Evolutionary conservation across 129 eudicot genomes (phyloP), one percentile per base, ranked within the genome.

Genomic region (Oenanthe sinensis): DNA sequence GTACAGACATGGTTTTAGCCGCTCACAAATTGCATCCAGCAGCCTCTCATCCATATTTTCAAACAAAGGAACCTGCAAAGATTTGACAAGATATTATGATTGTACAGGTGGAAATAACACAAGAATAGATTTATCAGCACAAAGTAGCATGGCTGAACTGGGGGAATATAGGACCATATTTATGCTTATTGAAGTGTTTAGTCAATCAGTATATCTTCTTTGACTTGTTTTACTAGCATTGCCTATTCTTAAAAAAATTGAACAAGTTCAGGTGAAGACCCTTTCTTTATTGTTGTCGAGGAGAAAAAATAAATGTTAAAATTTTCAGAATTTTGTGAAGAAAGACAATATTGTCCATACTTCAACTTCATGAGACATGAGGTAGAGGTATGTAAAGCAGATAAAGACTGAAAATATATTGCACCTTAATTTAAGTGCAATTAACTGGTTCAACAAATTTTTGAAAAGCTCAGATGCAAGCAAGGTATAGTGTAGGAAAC

Each of bases 41-140:
- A 89, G 83, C 78, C 89, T 83, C 75, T 89, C 89, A 45, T 89
- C 93, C 93, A 89, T 89, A 75, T 85, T 86, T 81, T 87, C 93
- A 81, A 86, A 86, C 80, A 86, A 78, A 13, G 90, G 90, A 58
- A 86, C 90, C 93, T 89, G 81, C 43, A 42, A 71, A 22, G n/a
- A 67, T 26, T 20, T 60, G 55, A n/a, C 50, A 58, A 26, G 24
- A 10, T 20, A 60, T 3, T 8, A 17, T 71, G 33, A 40, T 19
- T 71, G 54, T 14, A 44, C 28, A 43, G 37, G 39, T 15, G 16
- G 30, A 28, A 54, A 13, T 16, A 30, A 14, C 30, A 50, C 28
- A 46, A 48, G 45, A 44, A 75, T 22, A 28, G 44, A 26, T 6
- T 4, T 30, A 44, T 43, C 19, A 44, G 28, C 44, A 39, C 14